Evolutionary conservation across 208 protist genomes (phyloP), one percentile per base, ranked within the genome.

Genomic region (Trypanosoma congolense): DNA sequence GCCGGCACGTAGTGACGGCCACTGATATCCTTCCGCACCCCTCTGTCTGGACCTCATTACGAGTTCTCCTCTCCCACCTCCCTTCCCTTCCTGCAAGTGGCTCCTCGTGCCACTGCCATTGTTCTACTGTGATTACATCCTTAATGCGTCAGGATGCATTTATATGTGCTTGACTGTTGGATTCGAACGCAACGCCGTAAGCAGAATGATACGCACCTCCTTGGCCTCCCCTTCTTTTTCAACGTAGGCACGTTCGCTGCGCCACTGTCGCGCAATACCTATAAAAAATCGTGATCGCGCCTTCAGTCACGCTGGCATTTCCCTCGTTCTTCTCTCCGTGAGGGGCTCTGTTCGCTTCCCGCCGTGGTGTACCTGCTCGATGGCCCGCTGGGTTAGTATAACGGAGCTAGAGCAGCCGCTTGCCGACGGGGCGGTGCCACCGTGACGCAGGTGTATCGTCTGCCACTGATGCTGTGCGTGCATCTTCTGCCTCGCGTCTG

Each of bases 301-400:
- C n/a, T n/a, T n/a, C n/a, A n/a, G n/a, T n/a, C n/a, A n/a, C n/a
- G n/a, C n/a, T n/a, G n/a, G n/a, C n/a, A n/a, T n/a, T n/a, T n/a
- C n/a, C n/a, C n/a, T n/a, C n/a, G n/a, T n/a, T n/a, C n/a, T n/a
- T n/a, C n/a, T n/a, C n/a, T n/a, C n/a, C n/a, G n/a, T n/a, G n/a
- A n/a, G n/a, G n/a, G n/a, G 57, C 67, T 65, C 56, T 68, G 63
- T 62, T 79, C 62, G 65, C 58, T 79, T 75, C 58, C 67, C 67
- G 43, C 46, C 50, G 52, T 56, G 29, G 56, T 19, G 40, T 22
- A 48, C 18, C 24, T 49, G 41, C 54, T 61, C 48, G 30, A 28
- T 70, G 28, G 36, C 59, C 28, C 36, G 24, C 21, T 21, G 49
- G 65, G 71, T 73, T 77, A 73, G 65, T 77, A 77, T 77, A 63